Evolutionary conservation across 345 rosid genomes (phyloP).

Genomic region (Tarenaya hassleriana): DNA sequence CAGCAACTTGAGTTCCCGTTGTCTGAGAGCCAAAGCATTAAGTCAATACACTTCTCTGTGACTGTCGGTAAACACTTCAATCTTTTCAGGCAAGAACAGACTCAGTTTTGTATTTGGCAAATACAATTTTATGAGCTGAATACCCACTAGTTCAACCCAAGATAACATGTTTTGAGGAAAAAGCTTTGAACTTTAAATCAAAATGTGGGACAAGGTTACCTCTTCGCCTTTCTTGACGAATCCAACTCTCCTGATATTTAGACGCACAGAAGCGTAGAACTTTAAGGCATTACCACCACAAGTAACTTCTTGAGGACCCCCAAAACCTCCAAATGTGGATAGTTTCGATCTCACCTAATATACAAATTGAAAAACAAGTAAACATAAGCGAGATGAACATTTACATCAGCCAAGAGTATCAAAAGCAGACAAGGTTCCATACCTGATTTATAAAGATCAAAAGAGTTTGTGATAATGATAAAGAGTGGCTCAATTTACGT

Average conservation of each 20-base stretch:
- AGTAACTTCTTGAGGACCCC: constrained; percentile 91
- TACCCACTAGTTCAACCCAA: too few relatives aligned
- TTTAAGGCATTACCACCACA: constrained; percentile 99
- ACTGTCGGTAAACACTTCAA: too few relatives aligned
- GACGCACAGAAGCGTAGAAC: constrained; percentile 93
- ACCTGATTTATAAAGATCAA: constrained; percentile 87
- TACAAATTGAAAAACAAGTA: not conserved
- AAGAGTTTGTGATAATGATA: constrained; percentile 74
- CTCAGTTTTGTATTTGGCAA: too few relatives aligned
- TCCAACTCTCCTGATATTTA: constrained; percentile 63
- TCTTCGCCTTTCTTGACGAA: constrained; percentile 87
- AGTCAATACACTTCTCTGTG: too few relatives aligned
- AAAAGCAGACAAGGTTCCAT: not conserved
- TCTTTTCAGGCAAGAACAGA: too few relatives aligned
- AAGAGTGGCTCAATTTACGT: constrained; percentile 89
- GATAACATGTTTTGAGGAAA: too few relatives aligned
- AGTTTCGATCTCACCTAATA: constrained; percentile 84
- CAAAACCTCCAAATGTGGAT: constrained; percentile 84
- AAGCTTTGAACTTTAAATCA: too few relatives aligned
- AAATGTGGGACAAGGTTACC: constrained; percentile 30
- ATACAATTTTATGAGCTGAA: too few relatives aligned
- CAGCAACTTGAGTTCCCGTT: constrained; percentile 62
- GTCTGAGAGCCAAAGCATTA: constrained; percentile 34
- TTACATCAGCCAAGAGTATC: too few relatives aligned
- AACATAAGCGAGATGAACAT: too few relatives aligned